Base-by-base conservation (phyloP, 805 yeast species). In the Clavispora santaluciae region DNA sequence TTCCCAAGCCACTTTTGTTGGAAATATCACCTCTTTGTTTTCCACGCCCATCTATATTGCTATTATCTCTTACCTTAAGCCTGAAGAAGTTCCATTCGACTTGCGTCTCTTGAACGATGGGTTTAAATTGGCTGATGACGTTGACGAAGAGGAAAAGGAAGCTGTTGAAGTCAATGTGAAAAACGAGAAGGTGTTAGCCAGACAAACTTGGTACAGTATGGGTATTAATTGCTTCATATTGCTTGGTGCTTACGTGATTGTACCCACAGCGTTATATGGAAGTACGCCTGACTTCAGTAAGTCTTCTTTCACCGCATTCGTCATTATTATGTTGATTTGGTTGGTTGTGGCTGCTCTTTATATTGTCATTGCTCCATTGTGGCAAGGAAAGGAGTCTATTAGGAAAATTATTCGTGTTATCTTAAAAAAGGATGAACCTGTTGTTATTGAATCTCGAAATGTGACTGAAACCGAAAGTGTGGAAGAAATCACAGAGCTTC, bases 261-360 rank as follows among this genome's bases (percentile, higher is more conserved):
- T 64, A 22, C 63, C 69, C 1, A 43, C 56, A 23, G 56, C 63
- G 0, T 49, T 61, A 26, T 61, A 63, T 44, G 72, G 69, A 3
- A 46, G 64, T 21, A 48, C 57, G 15, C 61, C 61, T 26, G 61
- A 56, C 13, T 60, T 68, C 38, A 60, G 64, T 30, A 62, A 62
- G 48, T 44, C 45, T 15, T 64, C 60, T 29, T 68, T 70, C 50
- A 59, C 58, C 9, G 66, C 53, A 12, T 64, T 61, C 54, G 61
- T 66, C 33, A 53, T 67, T 15, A 54, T 70, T n/a, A 56, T 65
- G 56, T 43, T 64, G 51, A 62, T 67, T 10, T 63, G 68, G 64
- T 42, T 68, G 10, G n/a, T 66, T 5, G 22, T 54, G 3, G 67
- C 72, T 2, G 60, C 69, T 1, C 13, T 52, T 2, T 64, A 60